Evolutionary conservation across 2,329 filamentous ascomycete species (phyloP), one percentile per base, ranked within the genome.

Genomic region (Neopestalotiopsis clavispora): DNA sequence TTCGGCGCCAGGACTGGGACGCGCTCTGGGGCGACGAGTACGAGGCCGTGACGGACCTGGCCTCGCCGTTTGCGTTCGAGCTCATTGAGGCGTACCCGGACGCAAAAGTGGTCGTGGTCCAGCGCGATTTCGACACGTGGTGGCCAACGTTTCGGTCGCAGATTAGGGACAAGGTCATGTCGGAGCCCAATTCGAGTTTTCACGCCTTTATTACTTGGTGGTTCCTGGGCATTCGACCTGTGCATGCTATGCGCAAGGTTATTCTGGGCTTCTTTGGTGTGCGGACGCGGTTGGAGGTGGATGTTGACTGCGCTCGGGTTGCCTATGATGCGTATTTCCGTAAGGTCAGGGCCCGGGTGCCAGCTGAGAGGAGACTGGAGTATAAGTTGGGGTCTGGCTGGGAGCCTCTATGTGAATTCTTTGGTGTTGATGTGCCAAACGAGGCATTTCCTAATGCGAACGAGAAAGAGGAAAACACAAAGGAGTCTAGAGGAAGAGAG

Each of bases 101-200:
- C 9, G 73, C 74, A 45, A 72, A 71, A 32, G 72, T 76, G 7
- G 72, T 75, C 17, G 32, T 75, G 4, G 68, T 75, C 5, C 70
- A 75, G 67, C 70, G 74, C 4, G 71, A 72, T 52, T 73, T 72
- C 40, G 73, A 75, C 1, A 32, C 68, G n/a, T 74, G 74, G 74
- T 75, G 72, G 73, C 64, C 45, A 3, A 75, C 72, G 62, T 73
- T 70, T 45, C 57, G 67, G n/a, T 69, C 78, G 74, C 65, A 67
- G 68, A 30, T 74, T 70, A 13, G 69, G 42, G 66, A 75, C 30
- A 49, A 62, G 30, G 20, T 68, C 23, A 12, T 68, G 57, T 14
- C 6, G 9, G 57, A 59, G 57, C 57, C 57, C 23, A 59, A 59
- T 17, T 59, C 57, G 28, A 59, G 57, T 23, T 30, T 59, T 12